Evolutionary conservation across 2,329 filamentous ascomycete species (phyloP), one percentile per base, ranked within the genome.

Genomic region (Hypoxylon sp.): DNA sequence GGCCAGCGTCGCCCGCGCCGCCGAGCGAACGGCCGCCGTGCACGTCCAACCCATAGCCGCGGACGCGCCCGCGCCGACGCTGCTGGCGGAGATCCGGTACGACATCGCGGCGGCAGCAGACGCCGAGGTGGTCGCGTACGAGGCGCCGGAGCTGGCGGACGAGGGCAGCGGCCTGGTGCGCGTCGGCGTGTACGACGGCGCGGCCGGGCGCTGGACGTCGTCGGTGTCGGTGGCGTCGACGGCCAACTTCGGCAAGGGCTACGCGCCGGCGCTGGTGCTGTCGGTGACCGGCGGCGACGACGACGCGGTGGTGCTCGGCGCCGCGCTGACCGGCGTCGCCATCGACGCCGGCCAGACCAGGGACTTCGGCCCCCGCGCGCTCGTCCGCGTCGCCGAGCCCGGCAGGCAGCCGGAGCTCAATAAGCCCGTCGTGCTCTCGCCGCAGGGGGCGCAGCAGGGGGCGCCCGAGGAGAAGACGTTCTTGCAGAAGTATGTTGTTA

Each of bases 291-390:
- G 69, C 60, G 57, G 78, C 6, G 72, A 74, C n/a, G n/a, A n/a
- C n/a, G n/a, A n/a, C n/a, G n/a, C n/a, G n/a, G n/a, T n/a, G 6
- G 73, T 84, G 2, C 67, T 85, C 45, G 81, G 84, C 21, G 83
- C 80, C 11, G 77, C 78, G 27, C 70, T 81, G 42, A 81, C 81
- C 70, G 84, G 85, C n/a, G 80, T 85, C 17, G 71, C 71, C 64
- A 83, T 88, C 54, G 86, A 88, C 69, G 86, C 86, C 9, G 86
- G 86, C 2, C 79, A 83, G 65, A 88, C 86, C 66, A 78, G 86
- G 62, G 85, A 88, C 69, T 88, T 88, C 74, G 85, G 84, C 0
- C 85, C 86, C 40, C 79, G 84, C 75, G 83, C 82, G 6, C 71
- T 79, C 48, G 74, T 89, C 43, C 68, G 81, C 40, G 73, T 77